phyloP scores from a whole-genome alignment of 1,284 basidiomycete species.

The Inonotus obliquus region DNA sequence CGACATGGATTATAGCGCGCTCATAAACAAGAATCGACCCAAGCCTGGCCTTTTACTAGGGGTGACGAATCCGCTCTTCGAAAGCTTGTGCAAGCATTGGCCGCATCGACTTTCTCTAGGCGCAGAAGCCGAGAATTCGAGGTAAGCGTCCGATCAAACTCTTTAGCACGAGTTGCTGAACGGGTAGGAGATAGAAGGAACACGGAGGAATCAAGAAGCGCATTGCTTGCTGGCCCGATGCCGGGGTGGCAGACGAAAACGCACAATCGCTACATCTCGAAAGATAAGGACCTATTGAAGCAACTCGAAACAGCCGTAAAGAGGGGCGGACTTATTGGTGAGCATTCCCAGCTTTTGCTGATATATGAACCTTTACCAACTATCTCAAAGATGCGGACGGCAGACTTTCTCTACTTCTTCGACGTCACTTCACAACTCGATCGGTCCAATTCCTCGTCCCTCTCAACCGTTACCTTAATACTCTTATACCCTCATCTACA shows the following conservation, averaged over 20 bases:
- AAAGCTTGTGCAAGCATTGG: constrained; percentile 87
- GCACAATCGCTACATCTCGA: constrained; percentile 82
- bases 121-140: constrained; percentile 24
- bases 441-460: constrained; percentile 90
- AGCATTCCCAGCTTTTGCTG: constrained; percentile 24
- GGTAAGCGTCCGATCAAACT: not conserved
- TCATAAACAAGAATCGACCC: constrained; percentile 84
- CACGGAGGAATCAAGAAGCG: constrained; percentile 15
- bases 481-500: constrained; percentile 71
- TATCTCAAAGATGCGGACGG: constrained; percentile 41
- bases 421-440: constrained; percentile 83
- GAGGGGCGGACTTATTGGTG: constrained; percentile 48
- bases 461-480: constrained; percentile 89
- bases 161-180: not conserved
- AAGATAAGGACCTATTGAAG: constrained; percentile 73
- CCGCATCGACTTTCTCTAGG: constrained; percentile 81
- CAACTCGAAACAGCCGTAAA: constrained; percentile 55
- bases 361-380: not conserved
- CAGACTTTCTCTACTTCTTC: constrained; percentile 63
- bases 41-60: constrained; percentile 82
- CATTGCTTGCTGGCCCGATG: constrained; percentile 43
- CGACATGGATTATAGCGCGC: constrained; percentile 73
- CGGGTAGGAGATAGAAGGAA: constrained; percentile 1
- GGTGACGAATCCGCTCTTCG: constrained; percentile 94
- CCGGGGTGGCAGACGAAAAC: constrained; percentile 76